These are phyloP conservation scores for Fraxinus quadrangulata DNA, from an alignment of 257 asterid genomes.

Conservation along the genomic window DNA sequence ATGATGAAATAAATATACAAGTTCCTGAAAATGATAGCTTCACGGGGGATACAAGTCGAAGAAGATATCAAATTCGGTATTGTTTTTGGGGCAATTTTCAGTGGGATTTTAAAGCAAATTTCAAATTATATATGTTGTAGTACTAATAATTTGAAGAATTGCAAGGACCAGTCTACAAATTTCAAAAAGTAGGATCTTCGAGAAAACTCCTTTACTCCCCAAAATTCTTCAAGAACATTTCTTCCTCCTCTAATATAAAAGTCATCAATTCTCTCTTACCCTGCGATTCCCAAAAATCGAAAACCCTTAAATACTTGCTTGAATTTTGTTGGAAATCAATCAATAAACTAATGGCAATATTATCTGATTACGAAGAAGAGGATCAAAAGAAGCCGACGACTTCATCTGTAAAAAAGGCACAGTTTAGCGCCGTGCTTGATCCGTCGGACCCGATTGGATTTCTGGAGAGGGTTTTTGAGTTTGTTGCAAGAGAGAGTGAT, in stretches of 20 bases:
- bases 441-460: constrained; percentile 72
- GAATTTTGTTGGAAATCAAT: constrained; percentile 6
- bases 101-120: too few relatives aligned
- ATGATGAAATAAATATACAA: too few relatives aligned
- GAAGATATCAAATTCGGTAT: too few relatives aligned
- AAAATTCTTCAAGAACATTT: background rate
- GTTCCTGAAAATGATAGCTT: too few relatives aligned
- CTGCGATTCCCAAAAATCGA: background rate
- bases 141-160: too few relatives aligned
- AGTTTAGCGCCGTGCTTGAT: constrained; percentile 54
- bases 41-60: too few relatives aligned
- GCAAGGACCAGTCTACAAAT: too few relatives aligned
- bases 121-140: too few relatives aligned
- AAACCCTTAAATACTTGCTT: constrained; percentile 13
- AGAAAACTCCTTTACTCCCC: background rate
- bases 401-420: constrained; percentile 24
- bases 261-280: background rate
- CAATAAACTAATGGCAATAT: constrained; percentile 42
- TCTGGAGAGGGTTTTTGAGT: constrained; percentile 60
- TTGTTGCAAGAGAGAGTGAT: constrained; percentile 70
- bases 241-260: background rate
- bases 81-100: too few relatives aligned
- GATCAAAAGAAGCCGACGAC: constrained; percentile 25
- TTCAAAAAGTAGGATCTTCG: background rate
- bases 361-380: constrained; percentile 52